These are phyloP conservation scores for Fusarium clavum DNA, from an alignment of 2,329 filamentous ascomycete genomes.

Conservation along the genomic window DNA sequence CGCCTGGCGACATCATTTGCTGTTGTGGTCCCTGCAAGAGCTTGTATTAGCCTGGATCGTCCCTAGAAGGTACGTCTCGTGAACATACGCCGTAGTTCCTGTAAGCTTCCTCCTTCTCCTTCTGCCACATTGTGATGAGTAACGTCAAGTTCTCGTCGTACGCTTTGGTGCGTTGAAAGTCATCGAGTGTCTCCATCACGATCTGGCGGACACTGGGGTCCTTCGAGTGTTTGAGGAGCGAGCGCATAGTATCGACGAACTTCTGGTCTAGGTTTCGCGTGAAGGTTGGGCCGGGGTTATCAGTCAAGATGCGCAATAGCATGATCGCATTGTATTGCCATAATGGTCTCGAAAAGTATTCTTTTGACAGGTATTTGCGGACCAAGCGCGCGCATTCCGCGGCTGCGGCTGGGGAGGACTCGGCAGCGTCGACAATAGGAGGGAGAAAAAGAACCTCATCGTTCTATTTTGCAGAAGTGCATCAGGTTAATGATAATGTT, in stretches of 20 bases:
- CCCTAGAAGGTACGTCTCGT: background rate
- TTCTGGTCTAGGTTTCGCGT: conserved; percentile 90
- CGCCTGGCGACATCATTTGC: conserved; percentile 26
- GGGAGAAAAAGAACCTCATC: conserved; percentile 94
- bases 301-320: conserved; percentile 89
- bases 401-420: conserved; percentile 89
- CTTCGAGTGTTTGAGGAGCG: conserved; percentile 75
- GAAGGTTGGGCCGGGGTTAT: conserved; percentile 91
- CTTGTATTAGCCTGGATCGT: conserved; percentile 21
- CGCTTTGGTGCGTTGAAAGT: conserved; percentile 77
- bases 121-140: conserved; percentile 89
- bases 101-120: conserved; percentile 78
- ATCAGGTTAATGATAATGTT: conserved; percentile 10
- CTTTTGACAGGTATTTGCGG: conserved; percentile 82
- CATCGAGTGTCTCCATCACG: conserved; percentile 85
- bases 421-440: conserved; percentile 92
- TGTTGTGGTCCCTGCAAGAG: conserved; percentile 39
- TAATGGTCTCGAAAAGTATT: conserved; percentile 72
- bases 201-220: conserved; percentile 87
- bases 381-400: conserved; percentile 83
- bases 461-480: conserved; percentile 62
- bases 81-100: conserved; percentile 63
- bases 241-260: conserved; percentile 81
- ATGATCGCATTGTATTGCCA: conserved; percentile 97
- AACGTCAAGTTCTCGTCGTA: conserved; percentile 78